These are phyloP conservation scores for Lentinula sp. DNA, from an alignment of 768 basidiomycete species.

Conservation along the genomic window DNA sequence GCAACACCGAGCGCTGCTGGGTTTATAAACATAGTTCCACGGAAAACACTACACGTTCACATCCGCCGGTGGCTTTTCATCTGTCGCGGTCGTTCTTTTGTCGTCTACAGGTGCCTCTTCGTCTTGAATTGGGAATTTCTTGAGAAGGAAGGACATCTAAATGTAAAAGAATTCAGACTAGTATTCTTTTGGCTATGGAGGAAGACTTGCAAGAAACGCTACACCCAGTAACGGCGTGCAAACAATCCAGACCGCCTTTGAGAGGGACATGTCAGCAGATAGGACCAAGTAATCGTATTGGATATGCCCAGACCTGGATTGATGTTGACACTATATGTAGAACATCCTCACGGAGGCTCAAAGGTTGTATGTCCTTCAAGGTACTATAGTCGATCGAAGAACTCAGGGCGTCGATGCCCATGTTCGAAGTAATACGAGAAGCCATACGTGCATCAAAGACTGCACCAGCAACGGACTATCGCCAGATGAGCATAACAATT, in stretches of 20 bases:
- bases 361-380: conserved; percentile 40
- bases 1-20: neutral
- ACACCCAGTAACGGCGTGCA: conserved; percentile 65
- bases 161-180: neutral
- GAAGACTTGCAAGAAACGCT: conserved; percentile 50
- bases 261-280: conserved; percentile 8
- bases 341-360: conserved; percentile 36
- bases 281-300: neutral
- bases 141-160: conserved; percentile 36
- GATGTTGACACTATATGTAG: conserved; percentile 52
- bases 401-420: conserved; percentile 33
- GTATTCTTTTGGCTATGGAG: neutral
- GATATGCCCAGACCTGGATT: conserved; percentile 44
- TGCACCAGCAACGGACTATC: conserved; percentile 70
- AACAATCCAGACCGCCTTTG: conserved; percentile 66
- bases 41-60: neutral
- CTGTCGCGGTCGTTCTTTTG: conserved; percentile 1
- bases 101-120: neutral
- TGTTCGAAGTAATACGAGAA: conserved; percentile 40
- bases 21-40: neutral
- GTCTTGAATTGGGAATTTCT: conserved; percentile 28
- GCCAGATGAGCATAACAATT: conserved; percentile 10
- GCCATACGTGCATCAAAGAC: conserved; percentile 56
- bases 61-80: conserved; percentile 1
- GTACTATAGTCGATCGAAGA: conserved; percentile 51